phyloP scores from a whole-genome alignment of 192 early-diverging fungal genomes.

The Umbelopsis ramanniana region DNA sequence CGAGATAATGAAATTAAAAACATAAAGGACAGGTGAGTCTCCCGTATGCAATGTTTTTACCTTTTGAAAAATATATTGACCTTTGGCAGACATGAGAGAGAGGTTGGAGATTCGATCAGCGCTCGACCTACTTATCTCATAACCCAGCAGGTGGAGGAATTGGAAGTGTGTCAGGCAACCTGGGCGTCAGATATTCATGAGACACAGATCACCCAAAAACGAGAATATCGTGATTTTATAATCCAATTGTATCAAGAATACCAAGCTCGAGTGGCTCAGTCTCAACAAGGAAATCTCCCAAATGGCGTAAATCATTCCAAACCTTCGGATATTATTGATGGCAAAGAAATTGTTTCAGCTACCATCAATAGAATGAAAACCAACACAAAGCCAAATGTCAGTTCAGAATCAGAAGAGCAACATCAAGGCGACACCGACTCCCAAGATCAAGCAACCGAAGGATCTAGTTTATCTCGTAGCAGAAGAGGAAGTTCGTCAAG shows the following conservation, averaged over 20 bases:
- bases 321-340: slow-evolving; percentile 42
- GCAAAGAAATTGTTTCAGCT: slow-evolving; percentile 57
- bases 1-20: slow-evolving; percentile 5
- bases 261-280: slow-evolving; percentile 32
- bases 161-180: slow-evolving; percentile 54
- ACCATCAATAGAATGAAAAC: slow-evolving; percentile 43
- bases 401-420: slow-evolving; percentile 1
- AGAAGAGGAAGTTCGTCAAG: neutral
- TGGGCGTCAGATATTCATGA: slow-evolving; percentile 58
- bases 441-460: neutral
- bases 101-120: slow-evolving; percentile 14
- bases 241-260: slow-evolving; percentile 55
- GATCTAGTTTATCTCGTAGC: neutral
- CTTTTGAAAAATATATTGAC: neutral
- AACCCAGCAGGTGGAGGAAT: slow-evolving; percentile 49
- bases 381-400: slow-evolving; percentile 2
- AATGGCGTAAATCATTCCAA: neutral
- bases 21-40: neutral
- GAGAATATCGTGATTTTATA: slow-evolving; percentile 63
- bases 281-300: neutral
- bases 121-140: slow-evolving; percentile 34
- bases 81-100: slow-evolving; percentile 27
- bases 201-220: slow-evolving; percentile 47
- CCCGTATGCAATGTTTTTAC: neutral
- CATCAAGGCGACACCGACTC: neutral